These are phyloP conservation scores for Tuber calosporum DNA, from an alignment of 495 filamentous ascomycete genomes.

Conservation along the genomic window DNA sequence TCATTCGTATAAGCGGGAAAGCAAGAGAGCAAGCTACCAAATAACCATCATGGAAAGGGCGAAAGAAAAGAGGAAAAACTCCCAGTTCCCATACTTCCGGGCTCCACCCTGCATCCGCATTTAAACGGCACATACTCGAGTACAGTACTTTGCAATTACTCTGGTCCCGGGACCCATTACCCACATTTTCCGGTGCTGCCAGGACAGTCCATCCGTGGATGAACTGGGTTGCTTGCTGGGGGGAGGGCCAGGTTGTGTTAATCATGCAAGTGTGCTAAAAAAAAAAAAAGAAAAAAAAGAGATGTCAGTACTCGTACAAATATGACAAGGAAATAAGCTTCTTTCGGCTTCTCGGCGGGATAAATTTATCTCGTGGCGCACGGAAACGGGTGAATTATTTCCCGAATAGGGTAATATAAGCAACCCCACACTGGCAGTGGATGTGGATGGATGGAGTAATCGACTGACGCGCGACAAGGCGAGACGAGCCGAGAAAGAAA, in stretches of 20 bases:
- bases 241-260: neutral
- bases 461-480: neutral
- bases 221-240: neutral
- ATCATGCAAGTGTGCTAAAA: neutral
- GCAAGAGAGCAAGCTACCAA: neutral
- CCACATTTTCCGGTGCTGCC: neutral
- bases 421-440: neutral
- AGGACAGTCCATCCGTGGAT: neutral
- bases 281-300: no score
- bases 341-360: neutral
- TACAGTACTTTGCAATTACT: neutral
- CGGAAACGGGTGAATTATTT: neutral
- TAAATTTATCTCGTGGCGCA: neutral
- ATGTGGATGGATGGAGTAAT: neutral
- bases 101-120: slow-evolving; percentile 1
- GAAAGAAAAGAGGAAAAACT: neutral
- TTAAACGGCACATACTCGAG: neutral
- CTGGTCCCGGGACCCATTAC: neutral
- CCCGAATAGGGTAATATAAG: neutral
- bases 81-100: neutral
- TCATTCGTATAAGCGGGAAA: neutral
- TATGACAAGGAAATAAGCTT: neutral
- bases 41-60: neutral
- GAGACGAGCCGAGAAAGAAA: neutral
- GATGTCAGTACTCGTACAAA: neutral